Conservation (phyloP, 192 early-diverging fungal genomes). For the Borealophlyctis nickersoniae region DNA sequence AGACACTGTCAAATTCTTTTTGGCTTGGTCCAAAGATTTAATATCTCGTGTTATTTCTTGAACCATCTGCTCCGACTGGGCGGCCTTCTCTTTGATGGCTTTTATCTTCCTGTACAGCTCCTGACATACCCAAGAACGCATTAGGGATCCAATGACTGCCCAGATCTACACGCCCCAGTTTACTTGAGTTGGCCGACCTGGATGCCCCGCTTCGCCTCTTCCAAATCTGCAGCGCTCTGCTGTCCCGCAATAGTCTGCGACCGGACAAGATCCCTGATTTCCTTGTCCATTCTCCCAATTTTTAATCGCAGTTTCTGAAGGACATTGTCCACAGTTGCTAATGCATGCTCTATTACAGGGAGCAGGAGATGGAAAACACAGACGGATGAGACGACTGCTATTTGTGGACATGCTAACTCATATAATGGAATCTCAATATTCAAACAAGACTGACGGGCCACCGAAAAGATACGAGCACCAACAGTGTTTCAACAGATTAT, state of each 20-base stretch:
- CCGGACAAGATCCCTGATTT: conserved; percentile 70
- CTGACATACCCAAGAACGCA: conserved; percentile 34
- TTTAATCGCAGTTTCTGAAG: conserved; percentile 57
- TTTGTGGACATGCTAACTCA: neutral
- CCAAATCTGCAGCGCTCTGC: conserved; percentile 61
- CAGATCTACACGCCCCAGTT: too few species aligned
- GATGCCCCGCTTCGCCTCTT: conserved; percentile 71
- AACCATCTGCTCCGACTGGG: conserved; percentile 81
- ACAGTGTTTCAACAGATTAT: too few species aligned
- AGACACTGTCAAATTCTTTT: conserved; percentile 80
- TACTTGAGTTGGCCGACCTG: too few species aligned
- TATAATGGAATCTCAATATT: neutral
- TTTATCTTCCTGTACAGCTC: conserved; percentile 75
- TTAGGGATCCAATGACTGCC: conserved; percentile 23
- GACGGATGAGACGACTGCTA: too few species aligned
- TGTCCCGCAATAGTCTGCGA: conserved; percentile 62
- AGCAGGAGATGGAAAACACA: neutral
- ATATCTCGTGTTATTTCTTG: conserved; percentile 96
- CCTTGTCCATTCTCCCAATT: conserved; percentile 56
- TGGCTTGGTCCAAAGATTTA: conserved; percentile 89
- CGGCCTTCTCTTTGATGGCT: conserved; percentile 81
- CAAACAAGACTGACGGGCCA: too few species aligned
- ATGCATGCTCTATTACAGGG: conserved; percentile 54
- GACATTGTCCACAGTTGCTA: conserved; percentile 62
- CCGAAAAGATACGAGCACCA: too few species aligned